These are phyloP conservation scores for Adansonia rubrostipa DNA, from an alignment of 441 rosid species.

Conservation along the genomic window DNA sequence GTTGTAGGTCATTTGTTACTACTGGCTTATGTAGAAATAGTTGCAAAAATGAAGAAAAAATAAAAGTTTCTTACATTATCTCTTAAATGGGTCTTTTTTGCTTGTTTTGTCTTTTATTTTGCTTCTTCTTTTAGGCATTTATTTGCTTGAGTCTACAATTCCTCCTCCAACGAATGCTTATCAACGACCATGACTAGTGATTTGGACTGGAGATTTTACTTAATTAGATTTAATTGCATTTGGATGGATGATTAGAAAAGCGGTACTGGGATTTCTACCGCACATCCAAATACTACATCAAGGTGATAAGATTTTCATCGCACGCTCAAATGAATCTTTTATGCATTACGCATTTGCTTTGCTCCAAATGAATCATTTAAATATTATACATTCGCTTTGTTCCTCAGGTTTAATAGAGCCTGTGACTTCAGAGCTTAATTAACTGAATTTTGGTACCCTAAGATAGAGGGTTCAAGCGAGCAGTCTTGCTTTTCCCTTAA, in stretches of 20 bases:
- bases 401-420: too few relatives aligned
- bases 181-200: background rate
- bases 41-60: slow-evolving; percentile 23
- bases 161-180: slow-evolving; percentile 9
- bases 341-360: too few relatives aligned
- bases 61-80: slow-evolving; percentile 22
- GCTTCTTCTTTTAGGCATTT: background rate
- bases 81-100: background rate
- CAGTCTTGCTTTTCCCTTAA: too few relatives aligned
- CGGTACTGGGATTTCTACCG: too few relatives aligned
- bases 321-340: too few relatives aligned
- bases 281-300: too few relatives aligned
- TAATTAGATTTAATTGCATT: background rate
- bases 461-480: too few relatives aligned
- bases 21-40: slow-evolving; percentile 34
- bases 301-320: too few relatives aligned
- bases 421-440: background rate
- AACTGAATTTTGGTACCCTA: background rate
- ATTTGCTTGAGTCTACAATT: slow-evolving; percentile 18
- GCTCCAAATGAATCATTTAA: too few relatives aligned
- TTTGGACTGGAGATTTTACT: background rate
- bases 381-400: background rate
- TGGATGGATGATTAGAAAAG: too few relatives aligned
- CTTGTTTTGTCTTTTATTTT: background rate
- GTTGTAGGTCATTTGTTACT: slow-evolving; percentile 36